Percentiles rank a stretch among this genome's conserved stretches.
These are phyloP conservation scores for Astrephomene gubernaculifera DNA, from an alignment of 139 green algal species.

Conservation along the genomic window DNA sequence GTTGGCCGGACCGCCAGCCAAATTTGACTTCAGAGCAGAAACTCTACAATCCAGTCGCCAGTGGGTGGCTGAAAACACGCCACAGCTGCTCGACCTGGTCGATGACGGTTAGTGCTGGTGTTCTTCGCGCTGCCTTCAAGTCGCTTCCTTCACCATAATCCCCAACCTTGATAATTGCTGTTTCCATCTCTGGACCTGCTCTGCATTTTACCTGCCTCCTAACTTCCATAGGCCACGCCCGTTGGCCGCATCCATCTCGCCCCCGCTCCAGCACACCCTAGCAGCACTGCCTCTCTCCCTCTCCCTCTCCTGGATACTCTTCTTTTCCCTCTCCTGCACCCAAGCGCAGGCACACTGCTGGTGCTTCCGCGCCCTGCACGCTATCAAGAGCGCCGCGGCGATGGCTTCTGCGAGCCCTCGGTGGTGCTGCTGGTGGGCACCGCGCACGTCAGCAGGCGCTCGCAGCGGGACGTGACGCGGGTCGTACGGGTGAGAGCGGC, in stretches of 20 bases:
- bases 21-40: slow-evolving; percentile 51
- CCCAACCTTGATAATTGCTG: background rate
- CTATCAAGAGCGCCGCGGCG: slow-evolving; percentile 76
- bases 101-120: slow-evolving; percentile 52
- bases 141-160: background rate
- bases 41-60: background rate
- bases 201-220: background rate
- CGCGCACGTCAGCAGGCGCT: slow-evolving; percentile 72
- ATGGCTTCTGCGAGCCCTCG: slow-evolving; percentile 84
- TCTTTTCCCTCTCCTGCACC: background rate
- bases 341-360: slow-evolving; percentile 69
- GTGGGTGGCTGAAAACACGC: slow-evolving; percentile 36
- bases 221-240: background rate
- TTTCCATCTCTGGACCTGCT: background rate
- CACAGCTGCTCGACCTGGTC: slow-evolving; percentile 58
- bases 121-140: background rate
- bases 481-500: slow-evolving; percentile 68
- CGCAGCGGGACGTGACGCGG: slow-evolving; percentile 65
- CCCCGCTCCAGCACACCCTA: background rate
- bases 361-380: slow-evolving; percentile 62
- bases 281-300: background rate
- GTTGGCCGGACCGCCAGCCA: slow-evolving; percentile 28
- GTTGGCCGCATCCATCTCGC: background rate
- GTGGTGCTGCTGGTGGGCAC: slow-evolving; percentile 82
- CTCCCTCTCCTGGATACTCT: background rate